Percentiles rank a stretch among this genome's conserved stretches.
Evolutionary conservation across 768 basidiomycete genomes (phyloP).

Genomic region (Trametopsis cervina): DNA sequence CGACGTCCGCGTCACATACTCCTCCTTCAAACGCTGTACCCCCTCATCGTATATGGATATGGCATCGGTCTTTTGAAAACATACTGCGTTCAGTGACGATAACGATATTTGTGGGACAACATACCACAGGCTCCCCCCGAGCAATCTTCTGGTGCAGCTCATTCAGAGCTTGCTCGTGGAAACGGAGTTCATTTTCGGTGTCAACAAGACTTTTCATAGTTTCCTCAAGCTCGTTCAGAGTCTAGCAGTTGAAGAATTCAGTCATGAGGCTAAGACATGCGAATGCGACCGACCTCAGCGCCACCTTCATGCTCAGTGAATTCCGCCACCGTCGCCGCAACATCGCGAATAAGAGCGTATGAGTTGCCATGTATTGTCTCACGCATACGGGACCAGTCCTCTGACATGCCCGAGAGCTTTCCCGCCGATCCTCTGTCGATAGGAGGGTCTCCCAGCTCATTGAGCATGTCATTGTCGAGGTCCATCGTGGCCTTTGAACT

Average conservation of each 20-base stretch:
- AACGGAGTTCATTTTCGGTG: conserved; percentile 50
- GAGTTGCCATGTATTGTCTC: conserved; percentile 38
- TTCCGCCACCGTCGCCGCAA: conserved; percentile 57
- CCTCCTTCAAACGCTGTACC: conserved; percentile 35
- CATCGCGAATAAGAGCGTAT: conserved; percentile 40
- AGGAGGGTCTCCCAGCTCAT: conserved; percentile 61
- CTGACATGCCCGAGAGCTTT: conserved; percentile 49
- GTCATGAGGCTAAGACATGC: background rate
- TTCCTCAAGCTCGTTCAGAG: conserved; percentile 50
- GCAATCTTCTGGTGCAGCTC: conserved; percentile 51
- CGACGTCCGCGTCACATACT: conserved; percentile 53
- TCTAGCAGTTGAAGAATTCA: conserved; percentile 27
- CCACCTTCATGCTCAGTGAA: conserved; percentile 46
- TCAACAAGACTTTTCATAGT: conserved; percentile 69
- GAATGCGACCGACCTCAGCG: conserved; percentile 36
- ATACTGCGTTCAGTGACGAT: background rate
- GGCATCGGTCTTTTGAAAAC: conserved; percentile 39
- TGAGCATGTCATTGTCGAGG: conserved; percentile 36
- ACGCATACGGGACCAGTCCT: conserved; percentile 57
- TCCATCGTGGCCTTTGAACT: conserved; percentile 26
- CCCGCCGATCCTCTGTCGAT: conserved; percentile 43
- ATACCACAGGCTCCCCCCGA: conserved; percentile 52
- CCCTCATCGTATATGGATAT: conserved; percentile 42
- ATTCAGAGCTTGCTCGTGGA: conserved; percentile 47
- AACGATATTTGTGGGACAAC: conserved; percentile 19